Evolutionary conservation across 106 monocot species (phyloP).

Genomic region (Acanthochlamys bracteata): DNA sequence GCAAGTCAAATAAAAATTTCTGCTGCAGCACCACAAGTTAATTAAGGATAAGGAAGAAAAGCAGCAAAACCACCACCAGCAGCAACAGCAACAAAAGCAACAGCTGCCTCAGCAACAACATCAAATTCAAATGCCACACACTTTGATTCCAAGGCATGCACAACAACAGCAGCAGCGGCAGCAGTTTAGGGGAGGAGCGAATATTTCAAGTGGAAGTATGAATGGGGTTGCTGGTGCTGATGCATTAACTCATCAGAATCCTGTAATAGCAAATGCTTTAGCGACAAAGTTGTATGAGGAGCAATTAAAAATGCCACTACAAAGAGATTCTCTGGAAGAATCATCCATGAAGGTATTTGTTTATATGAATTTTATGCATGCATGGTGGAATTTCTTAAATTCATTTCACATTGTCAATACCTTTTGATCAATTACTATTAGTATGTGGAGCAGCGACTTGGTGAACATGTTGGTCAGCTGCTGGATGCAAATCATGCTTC

Average conservation of each 20-base stretch:
- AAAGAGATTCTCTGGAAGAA: conserved; percentile 64
- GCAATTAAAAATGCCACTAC: conserved; percentile 58
- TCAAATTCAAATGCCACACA: conserved; percentile 23
- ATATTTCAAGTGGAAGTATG: conserved; percentile 56
- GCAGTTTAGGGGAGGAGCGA: conserved; percentile 52
- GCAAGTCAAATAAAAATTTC: too few species aligned
- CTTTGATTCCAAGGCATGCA: conserved; percentile 18
- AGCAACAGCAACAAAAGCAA: conserved; percentile 30
- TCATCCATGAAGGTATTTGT: conserved; percentile 57
- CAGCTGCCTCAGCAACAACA: conserved; percentile 42
- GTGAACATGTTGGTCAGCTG: conserved; percentile 54
- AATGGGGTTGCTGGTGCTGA: conserved; percentile 51
- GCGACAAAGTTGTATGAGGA: conserved; percentile 95
- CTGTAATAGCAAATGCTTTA: conserved; percentile 71
- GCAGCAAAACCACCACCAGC: conserved; percentile 36
- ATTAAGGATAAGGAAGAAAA: too few species aligned
- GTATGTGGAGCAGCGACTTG: conserved; percentile 49
- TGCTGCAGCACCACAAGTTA: too few species aligned
- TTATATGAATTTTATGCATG: too few species aligned
- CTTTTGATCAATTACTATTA: too few species aligned
- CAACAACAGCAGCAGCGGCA: conserved; percentile 61
- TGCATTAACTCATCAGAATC: conserved; percentile 53
- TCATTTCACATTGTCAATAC: neutral
- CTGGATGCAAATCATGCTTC: conserved; percentile 60
- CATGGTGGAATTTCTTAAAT: neutral